Conservation (phyloP, 1,139 yeast species). For the Taphrina betulina region DNA sequence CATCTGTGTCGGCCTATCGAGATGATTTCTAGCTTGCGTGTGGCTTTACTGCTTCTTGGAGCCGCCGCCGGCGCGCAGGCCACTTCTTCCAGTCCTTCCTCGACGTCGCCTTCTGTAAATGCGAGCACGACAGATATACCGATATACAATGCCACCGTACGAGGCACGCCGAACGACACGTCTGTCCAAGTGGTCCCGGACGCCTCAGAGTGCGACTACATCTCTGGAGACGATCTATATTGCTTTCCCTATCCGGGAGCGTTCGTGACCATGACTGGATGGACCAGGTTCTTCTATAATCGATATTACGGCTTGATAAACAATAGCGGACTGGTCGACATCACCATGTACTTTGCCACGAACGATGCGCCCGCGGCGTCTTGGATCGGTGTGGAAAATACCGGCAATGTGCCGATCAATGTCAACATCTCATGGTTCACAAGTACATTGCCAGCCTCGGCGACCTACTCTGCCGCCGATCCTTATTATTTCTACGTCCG, state of each 20-base stretch:
- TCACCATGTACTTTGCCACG: constrained; percentile 25
- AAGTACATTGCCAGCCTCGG: constrained; percentile 8
- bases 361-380: constrained; percentile 28
- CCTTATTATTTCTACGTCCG: constrained; percentile 24
- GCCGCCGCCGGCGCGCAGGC: no score
- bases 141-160: constrained; percentile 15
- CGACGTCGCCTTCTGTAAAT: no score
- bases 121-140: constrained; percentile 2
- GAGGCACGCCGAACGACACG: constrained; percentile 15
- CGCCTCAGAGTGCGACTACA: constrained; percentile 12
- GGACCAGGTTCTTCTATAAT: constrained; percentile 31
- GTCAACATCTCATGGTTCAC: constrained; percentile 29
- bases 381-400: constrained; percentile 28
- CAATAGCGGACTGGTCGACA: constrained; percentile 19
- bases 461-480: constrained; percentile 21
- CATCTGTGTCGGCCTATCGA: no score
- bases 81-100: no score
- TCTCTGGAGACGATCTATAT: constrained; percentile 17
- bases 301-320: constrained; percentile 13
- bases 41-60: no score
- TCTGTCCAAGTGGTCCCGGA: constrained; percentile 9
- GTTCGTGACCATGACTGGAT: constrained; percentile 29
- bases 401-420: constrained; percentile 26
- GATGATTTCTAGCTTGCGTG: no score
- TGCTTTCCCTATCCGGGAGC: constrained; percentile 19